Percentiles rank a stretch among this genome's conserved stretches.
Evolutionary conservation across 164 flowering plant genomes (phyloP).

Genomic region (Pachysandra terminalis): DNA sequence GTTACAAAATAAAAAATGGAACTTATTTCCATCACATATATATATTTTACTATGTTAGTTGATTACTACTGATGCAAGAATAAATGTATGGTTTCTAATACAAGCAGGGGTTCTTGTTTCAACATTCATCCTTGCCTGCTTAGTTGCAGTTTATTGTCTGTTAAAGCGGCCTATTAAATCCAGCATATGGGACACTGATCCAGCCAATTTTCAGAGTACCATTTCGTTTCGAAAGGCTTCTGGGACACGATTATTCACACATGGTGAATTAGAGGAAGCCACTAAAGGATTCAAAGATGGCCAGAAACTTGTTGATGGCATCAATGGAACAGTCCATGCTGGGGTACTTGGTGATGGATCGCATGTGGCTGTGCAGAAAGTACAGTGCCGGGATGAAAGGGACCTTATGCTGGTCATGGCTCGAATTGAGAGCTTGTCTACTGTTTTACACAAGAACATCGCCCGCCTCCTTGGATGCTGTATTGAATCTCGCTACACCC

Average conservation of each 20-base stretch:
- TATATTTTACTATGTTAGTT: not conserved
- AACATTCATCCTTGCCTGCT: conserved; percentile 30
- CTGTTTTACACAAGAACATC: conserved; percentile 46
- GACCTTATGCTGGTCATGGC: conserved; percentile 44
- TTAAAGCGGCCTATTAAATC: conserved; percentile 32
- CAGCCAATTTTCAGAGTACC: conserved; percentile 22
- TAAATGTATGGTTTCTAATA: not conserved
- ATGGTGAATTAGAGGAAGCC: conserved; percentile 65
- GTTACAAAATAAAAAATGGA: not conserved
- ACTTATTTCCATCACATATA: no score
- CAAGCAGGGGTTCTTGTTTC: conserved; percentile 58
- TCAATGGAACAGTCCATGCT: conserved; percentile 38
- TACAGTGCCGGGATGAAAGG: conserved; percentile 44
- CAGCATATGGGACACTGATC: conserved; percentile 25
- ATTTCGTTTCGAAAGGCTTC: conserved; percentile 46
- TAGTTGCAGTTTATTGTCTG: conserved; percentile 33
- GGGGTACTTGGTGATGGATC: conserved; percentile 61
- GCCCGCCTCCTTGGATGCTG: conserved; percentile 61
- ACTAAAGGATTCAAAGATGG: conserved; percentile 57
- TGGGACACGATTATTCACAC: conserved; percentile 44
- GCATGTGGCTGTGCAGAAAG: conserved; percentile 53
- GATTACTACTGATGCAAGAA: not conserved
- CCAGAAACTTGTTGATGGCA: conserved; percentile 37
- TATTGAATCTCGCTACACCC: conserved; percentile 36
- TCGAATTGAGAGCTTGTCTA: conserved; percentile 41